These are phyloP conservation scores for Diaporthe vexans DNA, from an alignment of 2,329 filamentous ascomycete species.

Conservation along the genomic window DNA sequence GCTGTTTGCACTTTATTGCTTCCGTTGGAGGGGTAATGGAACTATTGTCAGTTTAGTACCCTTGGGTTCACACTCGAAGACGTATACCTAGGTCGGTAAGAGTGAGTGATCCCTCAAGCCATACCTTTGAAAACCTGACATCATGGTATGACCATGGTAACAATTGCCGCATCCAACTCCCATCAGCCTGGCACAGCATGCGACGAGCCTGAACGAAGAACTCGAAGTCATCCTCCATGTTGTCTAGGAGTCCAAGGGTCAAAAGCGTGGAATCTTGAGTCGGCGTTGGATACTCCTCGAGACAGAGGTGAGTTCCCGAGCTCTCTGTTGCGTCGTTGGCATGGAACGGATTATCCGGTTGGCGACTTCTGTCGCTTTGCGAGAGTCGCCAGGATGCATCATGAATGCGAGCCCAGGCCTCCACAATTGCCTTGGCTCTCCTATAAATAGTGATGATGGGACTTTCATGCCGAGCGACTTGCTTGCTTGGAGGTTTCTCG, in stretches of 20 bases:
- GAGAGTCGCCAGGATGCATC: not conserved
- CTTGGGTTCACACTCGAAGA: not conserved
- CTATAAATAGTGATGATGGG: not conserved
- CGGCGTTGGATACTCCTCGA: not conserved
- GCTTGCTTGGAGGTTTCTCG: not conserved
- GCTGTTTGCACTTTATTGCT: not conserved
- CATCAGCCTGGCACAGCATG: not conserved
- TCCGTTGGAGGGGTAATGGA: not conserved
- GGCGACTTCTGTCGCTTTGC: not conserved
- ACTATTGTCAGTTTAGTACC: not conserved
- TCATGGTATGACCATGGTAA: conserved; percentile 9
- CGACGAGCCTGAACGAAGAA: not conserved
- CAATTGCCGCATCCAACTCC: not conserved
- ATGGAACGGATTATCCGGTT: not conserved
- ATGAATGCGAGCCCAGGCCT: not conserved
- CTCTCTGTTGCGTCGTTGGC: not conserved
- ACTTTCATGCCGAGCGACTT: not conserved
- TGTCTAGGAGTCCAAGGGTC: not conserved
- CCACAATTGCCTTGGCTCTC: not conserved
- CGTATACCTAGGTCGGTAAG: not conserved
- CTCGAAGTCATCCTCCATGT: not conserved
- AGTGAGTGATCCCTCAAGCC: not conserved
- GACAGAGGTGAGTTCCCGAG: not conserved
- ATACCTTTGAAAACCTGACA: not conserved
- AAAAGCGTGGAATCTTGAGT: not conserved